These are phyloP conservation scores for Nothophaeocryptopus gaeumannii DNA, from an alignment of 2,329 filamentous ascomycete genomes.

Conservation along the genomic window DNA sequence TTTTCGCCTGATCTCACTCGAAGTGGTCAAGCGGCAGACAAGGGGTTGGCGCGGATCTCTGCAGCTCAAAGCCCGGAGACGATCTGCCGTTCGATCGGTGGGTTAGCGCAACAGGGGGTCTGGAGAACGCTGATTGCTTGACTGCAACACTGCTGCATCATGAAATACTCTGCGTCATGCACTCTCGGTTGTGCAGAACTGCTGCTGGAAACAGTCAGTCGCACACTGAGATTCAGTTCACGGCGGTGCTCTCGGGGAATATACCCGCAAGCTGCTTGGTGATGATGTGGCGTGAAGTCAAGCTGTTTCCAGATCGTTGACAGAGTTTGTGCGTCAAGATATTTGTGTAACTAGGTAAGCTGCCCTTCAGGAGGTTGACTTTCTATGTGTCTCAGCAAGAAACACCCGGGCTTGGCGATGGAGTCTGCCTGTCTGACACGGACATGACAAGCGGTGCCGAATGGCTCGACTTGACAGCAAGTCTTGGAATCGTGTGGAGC, in stretches of 20 bases:
- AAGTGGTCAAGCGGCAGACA: background rate
- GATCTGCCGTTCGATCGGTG: slow-evolving; percentile 7
- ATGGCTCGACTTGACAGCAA: too few species aligned
- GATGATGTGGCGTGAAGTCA: too few species aligned
- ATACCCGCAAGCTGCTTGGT: too few species aligned
- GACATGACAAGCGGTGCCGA: too few species aligned
- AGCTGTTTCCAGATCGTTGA: background rate
- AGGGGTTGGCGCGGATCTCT: slow-evolving; percentile 7
- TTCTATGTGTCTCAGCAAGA: slow-evolving; percentile 12
- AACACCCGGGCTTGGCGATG: background rate
- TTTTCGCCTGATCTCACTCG: slow-evolving; percentile 1
- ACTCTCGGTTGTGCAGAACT: too few species aligned
- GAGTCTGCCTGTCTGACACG: too few species aligned
- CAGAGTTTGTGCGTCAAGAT: slow-evolving; percentile 2
- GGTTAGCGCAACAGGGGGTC: slow-evolving; percentile 2
- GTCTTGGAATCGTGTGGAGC: too few species aligned
- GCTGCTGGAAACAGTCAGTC: too few species aligned
- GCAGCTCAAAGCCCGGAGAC: slow-evolving; percentile 3
- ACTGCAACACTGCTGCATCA: background rate
- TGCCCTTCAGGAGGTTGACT: background rate
- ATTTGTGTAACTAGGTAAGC: background rate
- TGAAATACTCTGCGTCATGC: too few species aligned
- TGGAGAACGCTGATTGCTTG: background rate
- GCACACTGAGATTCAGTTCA: too few species aligned
- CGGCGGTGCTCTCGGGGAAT: too few species aligned